Percentiles rank a stretch among this genome's conserved stretches.
These are phyloP conservation scores for Cupressus sempervirens DNA, from an alignment of 75 land plant genomes.

Conservation along the genomic window DNA sequence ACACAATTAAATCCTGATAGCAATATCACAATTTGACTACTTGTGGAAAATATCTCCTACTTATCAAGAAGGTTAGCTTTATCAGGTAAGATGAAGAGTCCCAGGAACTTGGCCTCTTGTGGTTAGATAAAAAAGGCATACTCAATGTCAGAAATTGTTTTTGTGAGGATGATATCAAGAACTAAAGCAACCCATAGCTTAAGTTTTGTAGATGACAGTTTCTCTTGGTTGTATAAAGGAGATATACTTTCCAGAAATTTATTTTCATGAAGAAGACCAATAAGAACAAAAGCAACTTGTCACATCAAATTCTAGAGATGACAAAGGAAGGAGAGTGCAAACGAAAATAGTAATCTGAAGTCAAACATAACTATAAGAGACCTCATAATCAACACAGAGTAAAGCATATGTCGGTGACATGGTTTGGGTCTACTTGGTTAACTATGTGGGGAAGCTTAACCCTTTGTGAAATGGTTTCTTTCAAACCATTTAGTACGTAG, in stretches of 20 bases:
- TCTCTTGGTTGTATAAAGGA: background rate
- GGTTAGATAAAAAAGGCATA: background rate
- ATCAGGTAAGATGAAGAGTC: too few species aligned
- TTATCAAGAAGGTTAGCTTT: background rate
- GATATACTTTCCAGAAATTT: background rate
- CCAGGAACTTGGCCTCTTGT: too few species aligned
- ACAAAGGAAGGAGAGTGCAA: background rate
- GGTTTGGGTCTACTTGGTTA: too few species aligned
- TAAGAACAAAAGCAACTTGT: background rate
- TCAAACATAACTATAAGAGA: background rate
- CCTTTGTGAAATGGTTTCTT: too few species aligned
- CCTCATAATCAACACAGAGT: too few species aligned
- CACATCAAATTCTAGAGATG: background rate
- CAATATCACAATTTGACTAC: too few species aligned
- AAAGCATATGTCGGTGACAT: too few species aligned
- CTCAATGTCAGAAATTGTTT: background rate
- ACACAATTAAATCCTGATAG: too few species aligned
- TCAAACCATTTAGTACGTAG: too few species aligned
- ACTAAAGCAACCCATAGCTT: background rate
- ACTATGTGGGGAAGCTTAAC: too few species aligned
- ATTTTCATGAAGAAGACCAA: background rate
- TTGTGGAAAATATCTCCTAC: too few species aligned
- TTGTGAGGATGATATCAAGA: background rate
- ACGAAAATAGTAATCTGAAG: background rate
- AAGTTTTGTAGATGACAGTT: background rate